Evolutionary conservation across 1,284 basidiomycete species (phyloP), one percentile per base, ranked within the genome.

Genomic region (Pulchroboletus neoregius): DNA sequence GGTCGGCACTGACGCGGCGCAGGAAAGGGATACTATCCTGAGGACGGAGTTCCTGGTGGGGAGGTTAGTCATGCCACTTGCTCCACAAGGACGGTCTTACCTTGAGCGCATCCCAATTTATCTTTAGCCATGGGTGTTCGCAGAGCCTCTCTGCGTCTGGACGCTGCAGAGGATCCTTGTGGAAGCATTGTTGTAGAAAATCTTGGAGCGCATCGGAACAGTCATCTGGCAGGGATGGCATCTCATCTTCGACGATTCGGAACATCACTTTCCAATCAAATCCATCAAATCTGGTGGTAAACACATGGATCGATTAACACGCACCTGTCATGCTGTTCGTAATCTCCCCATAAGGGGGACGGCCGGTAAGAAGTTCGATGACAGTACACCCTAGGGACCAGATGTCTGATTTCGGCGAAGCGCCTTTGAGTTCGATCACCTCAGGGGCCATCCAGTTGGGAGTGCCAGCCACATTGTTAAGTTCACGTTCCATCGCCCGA

Each of bases 361-460:
- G 78, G 2, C 94, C 94, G 1, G 92, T 94, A 50, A 97, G 72
- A 39, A 98, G 76, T 68, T 98, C 94, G 58, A 95, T 84, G 57
- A 97, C 84, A 5, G 93, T 96, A 65, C 94, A 96, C 2, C 84
- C 94, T 45, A 97, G 71, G 1, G 92, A 94, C 94, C 94, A 98
- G 38, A 98, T 87, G 58, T 87, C 87, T 32, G 78, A 87, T 72
- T 82, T 92, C 48, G 77, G 80, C 50, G 73, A 87, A 48, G 73
- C 82, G 49, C 81, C 89, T 72, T 78, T 87, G 57, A 80, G 79
- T 66, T 93, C 87, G 54, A 97, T 97, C 40, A 88, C 90, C 67
- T 97, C 94, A 2, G 94, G 94, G 3, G 94, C 93, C 93, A 97
- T 97, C 94, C 94, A 97, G 60, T 97, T 95, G 4, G 94, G 94